Evolutionary conservation across 768 basidiomycete species (phyloP).

Genomic region (Gloeopeniophorella convolvens): DNA sequence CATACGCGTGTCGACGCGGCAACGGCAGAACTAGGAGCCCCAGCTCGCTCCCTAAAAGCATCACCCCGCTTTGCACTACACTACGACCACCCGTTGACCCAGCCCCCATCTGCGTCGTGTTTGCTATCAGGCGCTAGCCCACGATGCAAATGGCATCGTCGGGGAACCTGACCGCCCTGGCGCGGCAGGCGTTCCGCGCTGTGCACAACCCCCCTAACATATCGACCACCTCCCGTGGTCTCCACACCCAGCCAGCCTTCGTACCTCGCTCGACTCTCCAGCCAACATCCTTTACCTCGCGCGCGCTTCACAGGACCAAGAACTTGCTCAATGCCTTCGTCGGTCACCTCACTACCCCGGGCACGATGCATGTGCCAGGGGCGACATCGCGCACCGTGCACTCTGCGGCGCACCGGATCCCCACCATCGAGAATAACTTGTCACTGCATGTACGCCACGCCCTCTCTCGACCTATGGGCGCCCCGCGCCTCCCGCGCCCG

Average conservation of each 20-base stretch:
- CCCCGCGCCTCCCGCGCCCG: constrained; percentile 54
- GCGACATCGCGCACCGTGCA: constrained; percentile 27
- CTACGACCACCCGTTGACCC: background rate
- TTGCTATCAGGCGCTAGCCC: background rate
- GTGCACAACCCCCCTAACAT: constrained; percentile 24
- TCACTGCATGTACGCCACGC: constrained; percentile 51
- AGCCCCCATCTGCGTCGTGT: background rate
- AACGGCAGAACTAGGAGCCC: too few species aligned
- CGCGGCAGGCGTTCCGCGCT: constrained; percentile 20
- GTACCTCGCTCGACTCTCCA: constrained; percentile 30
- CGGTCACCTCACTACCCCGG: constrained; percentile 52
- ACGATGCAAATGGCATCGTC: constrained; percentile 30
- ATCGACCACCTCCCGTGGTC: constrained; percentile 30
- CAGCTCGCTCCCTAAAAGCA: too few species aligned
- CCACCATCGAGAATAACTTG: constrained; percentile 45
- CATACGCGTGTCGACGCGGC: background rate
- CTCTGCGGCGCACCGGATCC: constrained; percentile 23
- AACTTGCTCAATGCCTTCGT: constrained; percentile 51
- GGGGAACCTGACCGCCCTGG: constrained; percentile 24
- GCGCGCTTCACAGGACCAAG: constrained; percentile 46
- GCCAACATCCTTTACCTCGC: constrained; percentile 31
- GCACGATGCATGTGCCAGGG: constrained; percentile 32
- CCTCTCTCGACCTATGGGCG: constrained; percentile 39
- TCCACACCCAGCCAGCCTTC: constrained; percentile 42
- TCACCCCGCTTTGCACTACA: too few species aligned